phyloP scores from a whole-genome alignment of 257 asterid species.

The Nicotiana obtusifolia region DNA sequence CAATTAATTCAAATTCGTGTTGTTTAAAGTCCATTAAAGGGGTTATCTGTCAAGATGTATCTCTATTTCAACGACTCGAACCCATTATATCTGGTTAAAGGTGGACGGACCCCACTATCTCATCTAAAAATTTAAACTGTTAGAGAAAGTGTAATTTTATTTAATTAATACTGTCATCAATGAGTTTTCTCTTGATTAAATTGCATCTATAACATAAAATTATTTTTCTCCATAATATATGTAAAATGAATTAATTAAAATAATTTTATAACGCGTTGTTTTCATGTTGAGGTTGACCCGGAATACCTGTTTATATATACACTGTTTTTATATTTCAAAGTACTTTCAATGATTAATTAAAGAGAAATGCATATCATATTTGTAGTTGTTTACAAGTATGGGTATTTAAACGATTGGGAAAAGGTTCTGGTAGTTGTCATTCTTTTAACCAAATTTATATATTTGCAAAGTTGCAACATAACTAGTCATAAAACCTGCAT shows the following conservation, averaged over 20 bases:
- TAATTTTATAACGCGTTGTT: not conserved
- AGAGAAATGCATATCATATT: conserved; percentile 4
- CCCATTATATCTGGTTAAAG: too few species aligned
- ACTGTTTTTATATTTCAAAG: not conserved
- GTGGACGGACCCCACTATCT: too few species aligned
- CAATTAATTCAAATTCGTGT: too few species aligned
- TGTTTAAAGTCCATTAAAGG: too few species aligned
- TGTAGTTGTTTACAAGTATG: conserved; percentile 13
- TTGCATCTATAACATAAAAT: not conserved
- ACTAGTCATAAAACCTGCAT: not conserved
- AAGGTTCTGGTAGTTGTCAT: conserved; percentile 22
- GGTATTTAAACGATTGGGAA: conserved; percentile 1
- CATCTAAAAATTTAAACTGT: too few species aligned
- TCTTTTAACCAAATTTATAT: conserved; percentile 26
- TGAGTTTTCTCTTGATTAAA: not conserved
- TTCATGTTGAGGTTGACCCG: conserved; percentile 11
- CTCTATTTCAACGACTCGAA: too few species aligned
- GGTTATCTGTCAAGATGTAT: too few species aligned
- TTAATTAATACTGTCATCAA: not conserved
- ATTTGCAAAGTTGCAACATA: conserved; percentile 13
- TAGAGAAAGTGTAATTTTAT: not conserved
- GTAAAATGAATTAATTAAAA: not conserved
- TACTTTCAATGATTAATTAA: not conserved
- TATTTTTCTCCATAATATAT: too few species aligned
- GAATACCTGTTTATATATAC: not conserved